Conservation (phyloP, 2,329 filamentous ascomycete species). For the Microcyclospora tardicrescens region DNA sequence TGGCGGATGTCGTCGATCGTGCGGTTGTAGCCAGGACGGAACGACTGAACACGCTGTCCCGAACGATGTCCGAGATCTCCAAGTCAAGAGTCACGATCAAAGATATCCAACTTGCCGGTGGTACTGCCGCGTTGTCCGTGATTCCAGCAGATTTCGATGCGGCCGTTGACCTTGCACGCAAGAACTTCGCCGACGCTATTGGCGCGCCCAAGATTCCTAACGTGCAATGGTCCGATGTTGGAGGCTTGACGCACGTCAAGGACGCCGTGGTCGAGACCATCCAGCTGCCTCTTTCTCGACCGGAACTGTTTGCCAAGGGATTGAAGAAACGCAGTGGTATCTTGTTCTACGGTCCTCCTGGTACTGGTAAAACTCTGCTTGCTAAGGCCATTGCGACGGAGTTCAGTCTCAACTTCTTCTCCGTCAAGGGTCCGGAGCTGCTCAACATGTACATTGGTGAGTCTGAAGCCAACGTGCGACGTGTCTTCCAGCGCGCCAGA, state of each 20-base stretch:
- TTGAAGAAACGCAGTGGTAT: constrained; percentile 97
- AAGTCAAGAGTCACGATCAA: constrained; percentile 42
- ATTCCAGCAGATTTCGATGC: constrained; percentile 75
- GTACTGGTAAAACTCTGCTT: constrained; percentile 83
- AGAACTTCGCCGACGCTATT: constrained; percentile 96
- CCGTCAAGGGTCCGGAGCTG: constrained; percentile 79
- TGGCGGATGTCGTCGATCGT: constrained; percentile 87
- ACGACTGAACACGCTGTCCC: constrained; percentile 62
- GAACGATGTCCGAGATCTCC: constrained; percentile 25
- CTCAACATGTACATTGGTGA: constrained; percentile 96
- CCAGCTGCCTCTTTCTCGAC: constrained; percentile 77
- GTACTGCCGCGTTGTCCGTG: constrained; percentile 62
- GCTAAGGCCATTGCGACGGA: constrained; percentile 90
- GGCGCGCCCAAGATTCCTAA: constrained; percentile 97
- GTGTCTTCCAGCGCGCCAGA: constrained; percentile 75
- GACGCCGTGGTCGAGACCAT: constrained; percentile 96
- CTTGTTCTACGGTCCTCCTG: constrained; percentile 80
- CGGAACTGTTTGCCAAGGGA: constrained; percentile 88
- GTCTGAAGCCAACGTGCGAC: constrained; percentile 79
- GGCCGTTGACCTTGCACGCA: constrained; percentile 89
- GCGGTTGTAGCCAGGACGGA: constrained; percentile 64
- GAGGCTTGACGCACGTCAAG: constrained; percentile 85
- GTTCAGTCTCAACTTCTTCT: constrained; percentile 90
- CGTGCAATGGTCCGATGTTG: constrained; percentile 91
- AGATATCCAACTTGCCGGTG: constrained; percentile 81